Base-by-base conservation (phyloP, 2,329 filamentous ascomycete genomes). In the Hypoxylon sp. region DNA sequence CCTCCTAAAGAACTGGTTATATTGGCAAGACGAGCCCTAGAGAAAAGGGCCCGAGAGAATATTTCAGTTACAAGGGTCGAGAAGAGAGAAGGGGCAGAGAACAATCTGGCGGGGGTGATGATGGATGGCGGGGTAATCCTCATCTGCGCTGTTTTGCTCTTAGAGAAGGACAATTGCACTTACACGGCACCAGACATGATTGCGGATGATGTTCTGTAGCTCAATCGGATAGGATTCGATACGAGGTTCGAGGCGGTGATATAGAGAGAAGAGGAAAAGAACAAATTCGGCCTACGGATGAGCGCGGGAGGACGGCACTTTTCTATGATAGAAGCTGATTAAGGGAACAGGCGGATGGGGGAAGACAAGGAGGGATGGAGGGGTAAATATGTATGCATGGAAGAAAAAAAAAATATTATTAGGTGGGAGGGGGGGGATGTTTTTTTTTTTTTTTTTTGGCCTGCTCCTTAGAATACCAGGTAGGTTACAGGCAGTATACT, bases 21-120 rank as follows among this genome's bases (percentile, higher is more conserved):
- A 80, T 84, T 87, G 76, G 87, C 87, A 72, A 91, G 84, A 79
- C 88, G 89, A 78, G 88, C 87, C 82, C 88, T 91, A 81, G 37
- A 70, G 91, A 81, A 31, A n/a, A 68, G 70, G 77, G 71, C 67
- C 67, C 68, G 57, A 58, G 58, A 46, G 64, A 65, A 53, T 56
- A 59, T 64, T 67, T 73, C 67, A 73, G 71, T 67, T 64, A 70
- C 57, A 70, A 53, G 57, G 40, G 67, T 69, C 57, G 61, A 52
- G 69, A 69, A 65, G 67, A 65, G 66, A 69, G 45, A 54, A 24
- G 58, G 55, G 27, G 40, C 42, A 35, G 18, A 51, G n/a, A n/a
- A n/a, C n/a, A 48, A 41, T 46, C n/a, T 41, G 47, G 33, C 62
- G 63, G 67, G 49, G 60, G 55, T 61, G 60, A 61, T 55, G 58